Base-by-base conservation (phyloP, 148 eudicot species). In the Amaranthus hypochondriacus region DNA sequence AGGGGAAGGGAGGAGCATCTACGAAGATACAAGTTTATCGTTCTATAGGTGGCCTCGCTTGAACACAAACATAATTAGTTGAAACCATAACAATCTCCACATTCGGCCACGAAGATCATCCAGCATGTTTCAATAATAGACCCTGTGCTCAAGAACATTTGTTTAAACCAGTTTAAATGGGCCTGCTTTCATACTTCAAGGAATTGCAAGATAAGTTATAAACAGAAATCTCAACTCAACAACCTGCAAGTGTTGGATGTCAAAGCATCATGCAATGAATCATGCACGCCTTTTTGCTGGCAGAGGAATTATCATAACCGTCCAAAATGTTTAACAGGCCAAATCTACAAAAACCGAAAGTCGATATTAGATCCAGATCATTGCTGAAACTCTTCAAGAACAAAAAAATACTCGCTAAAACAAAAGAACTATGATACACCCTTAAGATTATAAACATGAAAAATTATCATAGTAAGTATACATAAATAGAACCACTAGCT, bases 261-360 rank as follows among this genome's bases (percentile, higher is more conserved):
- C 39, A 59, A 56, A 56, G 5, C 52, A 66, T 5, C 3, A 54
- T 55, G n/a, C 2, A 28, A 49, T 48, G 59, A 70, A 68, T 50
- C 18, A 61, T 43, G 58, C 61, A 54, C 43, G 70, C 71, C 78
- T 74, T 69, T 5, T 2, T 63, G 48, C 15, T 9, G 5, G 55
- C 48, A 39, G 51, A 13, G 42, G 46, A 56, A 42, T 55, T 13
- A 62, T 80, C 79, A 80, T 62, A 85, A 52, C 46, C 77, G 81
- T 78, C 86, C 85, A 76, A 82, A 84, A 78, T 73, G 76, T 69
- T 81, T 79, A n/a, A 74, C 65, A 6, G 89, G 92, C 86, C 81
- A 88, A 51, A 86, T 68, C 91, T 88, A 71, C 49, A 80, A 21
- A 62, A 51, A 46, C 14, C 54, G 68, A 42, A 71, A 14, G 39